Base-by-base conservation (phyloP, 371 early-diverging fungal genomes). In the Modicella reniformis region DNA sequence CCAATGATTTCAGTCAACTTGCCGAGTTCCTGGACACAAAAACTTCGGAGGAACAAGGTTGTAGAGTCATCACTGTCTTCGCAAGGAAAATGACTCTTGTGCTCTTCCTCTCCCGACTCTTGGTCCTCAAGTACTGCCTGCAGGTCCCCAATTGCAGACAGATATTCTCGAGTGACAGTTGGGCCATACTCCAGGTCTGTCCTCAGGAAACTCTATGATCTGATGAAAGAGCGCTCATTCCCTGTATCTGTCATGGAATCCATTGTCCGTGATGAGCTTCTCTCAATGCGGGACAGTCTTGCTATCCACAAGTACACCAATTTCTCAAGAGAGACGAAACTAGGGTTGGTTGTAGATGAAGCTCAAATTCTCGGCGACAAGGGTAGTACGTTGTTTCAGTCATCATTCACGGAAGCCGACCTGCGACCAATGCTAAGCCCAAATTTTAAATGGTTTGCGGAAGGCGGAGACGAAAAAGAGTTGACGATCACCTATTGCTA, bases 401-500 rank as follows among this genome's bases (percentile, higher is more conserved):
- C 60, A 28, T 56, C 32, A 19, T 32, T 5, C n/a, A n/a, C n/a
- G 34, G 44, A 23, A 28, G 10, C 29, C 41, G 6, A 30, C n/a
- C 64, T 53, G 28, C 57, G 9, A 19, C 65, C 2, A 12, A 72
- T 55, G 67, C n/a, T n/a, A n/a, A n/a, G n/a, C n/a, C n/a, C n/a
- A n/a, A n/a, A n/a, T n/a, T n/a, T n/a, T n/a, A n/a, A n/a, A n/a
- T n/a, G 53, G 1, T 62, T 72, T 17, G 32, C 63, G 37, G 21
- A 6, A 6, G 40, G 40, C 47, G 67, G 67, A 1, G 32, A 8
- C 53, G 32, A 41, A 63, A 23, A 26, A 17, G 62, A 72, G 30
- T 54, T 72, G 5, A 72, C 44, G 23, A 62, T 72, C 56, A 72
- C 62, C 19, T 72, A 72, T 15, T 50, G 72, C 13, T 72, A 28